Evolutionary conservation across 352 stramenopile genomes (phyloP), one percentile per base, ranked within the genome.

Genomic region (Phytophthora pinifolia): DNA sequence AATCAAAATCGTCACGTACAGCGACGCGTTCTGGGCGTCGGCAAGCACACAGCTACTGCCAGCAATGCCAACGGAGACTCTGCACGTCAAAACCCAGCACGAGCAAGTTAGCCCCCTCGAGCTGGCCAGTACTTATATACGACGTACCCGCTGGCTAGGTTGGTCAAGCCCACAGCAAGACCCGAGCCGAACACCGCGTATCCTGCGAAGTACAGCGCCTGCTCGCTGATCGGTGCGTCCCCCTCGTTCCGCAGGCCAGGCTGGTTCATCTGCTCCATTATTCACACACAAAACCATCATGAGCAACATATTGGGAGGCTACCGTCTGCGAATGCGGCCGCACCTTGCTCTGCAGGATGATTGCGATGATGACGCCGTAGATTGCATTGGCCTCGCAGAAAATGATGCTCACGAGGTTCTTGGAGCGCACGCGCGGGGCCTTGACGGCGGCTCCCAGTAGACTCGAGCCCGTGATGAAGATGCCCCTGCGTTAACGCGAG

Each of bases 361-460:
- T 99, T 37, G 97, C 96, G 81, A 99, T 98, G 56, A 99, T 99
- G 57, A 99, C 93, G 54, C 98, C 98, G 74, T 99, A 99, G 62
- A 99, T 99, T 47, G 98, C 98, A 18, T 96, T 99, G 9, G 97
- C 97, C 80, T 99, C 98, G 72, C 98, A 99, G 76, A 99, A 99
- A 91, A 99, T 99, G 54, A 99, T 98, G 76, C 94, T 98, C 65
- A 99, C 96, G 60, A 99, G 87, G 77, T 99, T 99, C 78, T 99
- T 99, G 22, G 92, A 98, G 72, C 95, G 84, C 75, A 99, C 98
- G 35, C 97, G 93, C 29, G 98, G 98, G 22, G 98, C 93, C 79
- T 99, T 99, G 38, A 99, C 92, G 25, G 98, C 89, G 22, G 98
- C 98, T 49, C 97, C 97, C 49, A 99, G 87, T 36, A 99, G 80